These are phyloP conservation scores for Rhododendron henanense DNA, from an alignment of 148 eudicot genomes.

Conservation along the genomic window DNA sequence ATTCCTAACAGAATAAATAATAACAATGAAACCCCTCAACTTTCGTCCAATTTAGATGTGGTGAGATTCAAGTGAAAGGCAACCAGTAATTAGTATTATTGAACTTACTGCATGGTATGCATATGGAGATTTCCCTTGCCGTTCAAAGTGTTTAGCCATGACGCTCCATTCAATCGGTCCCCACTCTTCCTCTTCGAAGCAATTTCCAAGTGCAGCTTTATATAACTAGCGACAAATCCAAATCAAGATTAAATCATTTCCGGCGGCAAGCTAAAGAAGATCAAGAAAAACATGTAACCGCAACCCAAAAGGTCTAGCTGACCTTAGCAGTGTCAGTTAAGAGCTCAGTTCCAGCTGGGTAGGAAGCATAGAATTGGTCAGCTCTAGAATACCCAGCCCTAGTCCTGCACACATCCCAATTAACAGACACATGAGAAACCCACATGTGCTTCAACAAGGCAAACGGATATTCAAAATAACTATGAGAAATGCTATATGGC, in stretches of 20 bases:
- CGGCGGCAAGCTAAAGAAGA: neutral
- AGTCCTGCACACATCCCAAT: conserved; percentile 41
- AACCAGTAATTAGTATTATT: neutral
- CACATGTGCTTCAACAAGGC: neutral
- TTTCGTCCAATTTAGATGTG: neutral
- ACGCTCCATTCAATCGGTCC: conserved; percentile 84
- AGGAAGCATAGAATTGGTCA: conserved; percentile 90
- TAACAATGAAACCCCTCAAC: neutral
- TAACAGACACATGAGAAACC: neutral
- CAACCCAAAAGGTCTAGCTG: conserved; percentile 4
- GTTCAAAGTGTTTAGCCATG: conserved; percentile 88
- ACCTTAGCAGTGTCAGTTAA: conserved; percentile 85
- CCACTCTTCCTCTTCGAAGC: conserved; percentile 94
- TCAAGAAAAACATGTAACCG: neutral
- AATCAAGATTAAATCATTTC: conserved; percentile 6
- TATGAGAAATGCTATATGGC: neutral
- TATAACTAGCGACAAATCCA: conserved; percentile 45
- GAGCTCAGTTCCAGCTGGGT: conserved; percentile 92
- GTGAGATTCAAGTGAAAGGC: neutral
- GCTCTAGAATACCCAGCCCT: conserved; percentile 89
- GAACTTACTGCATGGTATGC: conserved; percentile 88
- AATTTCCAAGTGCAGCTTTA: conserved; percentile 85
- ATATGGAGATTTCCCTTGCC: conserved; percentile 94
- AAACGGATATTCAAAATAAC: neutral
- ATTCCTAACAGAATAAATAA: neutral